Conservation (phyloP, 306 rosid genomes). For the Inga oerstediana region DNA sequence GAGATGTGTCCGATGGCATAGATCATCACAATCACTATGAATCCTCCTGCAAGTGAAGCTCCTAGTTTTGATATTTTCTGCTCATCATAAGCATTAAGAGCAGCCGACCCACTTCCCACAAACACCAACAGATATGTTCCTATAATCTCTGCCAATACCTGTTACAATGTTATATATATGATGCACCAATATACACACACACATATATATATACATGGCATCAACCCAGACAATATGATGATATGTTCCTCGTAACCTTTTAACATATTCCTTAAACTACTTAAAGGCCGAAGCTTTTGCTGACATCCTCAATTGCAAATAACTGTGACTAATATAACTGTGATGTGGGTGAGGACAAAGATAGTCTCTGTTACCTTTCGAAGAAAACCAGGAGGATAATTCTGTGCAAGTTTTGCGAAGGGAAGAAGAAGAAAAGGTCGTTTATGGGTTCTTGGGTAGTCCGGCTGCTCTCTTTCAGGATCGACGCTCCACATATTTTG, state of each 20-base stretch:
- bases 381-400: slow-evolving; percentile 57
- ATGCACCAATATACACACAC: background rate
- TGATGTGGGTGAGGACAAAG: background rate
- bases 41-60: slow-evolving; percentile 78
- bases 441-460: slow-evolving; percentile 25
- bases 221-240: background rate
- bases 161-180: background rate
- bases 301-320: no score
- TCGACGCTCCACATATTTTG: slow-evolving; percentile 12
- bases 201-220: background rate
- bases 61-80: slow-evolving; percentile 58
- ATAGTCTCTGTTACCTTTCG: slow-evolving; percentile 45
- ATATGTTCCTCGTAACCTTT: background rate
- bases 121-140: slow-evolving; percentile 79
- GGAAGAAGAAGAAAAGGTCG: background rate
- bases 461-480: slow-evolving; percentile 17
- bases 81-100: slow-evolving; percentile 50
- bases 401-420: slow-evolving; percentile 22
- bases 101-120: slow-evolving; percentile 75
- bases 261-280: background rate
- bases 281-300: background rate
- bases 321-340: no score
- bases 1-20: slow-evolving; percentile 88
- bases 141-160: slow-evolving; percentile 77
- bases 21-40: slow-evolving; percentile 75